Conservation (phyloP, 2,329 filamentous ascomycete genomes). For the Diaporthe sp. region DNA sequence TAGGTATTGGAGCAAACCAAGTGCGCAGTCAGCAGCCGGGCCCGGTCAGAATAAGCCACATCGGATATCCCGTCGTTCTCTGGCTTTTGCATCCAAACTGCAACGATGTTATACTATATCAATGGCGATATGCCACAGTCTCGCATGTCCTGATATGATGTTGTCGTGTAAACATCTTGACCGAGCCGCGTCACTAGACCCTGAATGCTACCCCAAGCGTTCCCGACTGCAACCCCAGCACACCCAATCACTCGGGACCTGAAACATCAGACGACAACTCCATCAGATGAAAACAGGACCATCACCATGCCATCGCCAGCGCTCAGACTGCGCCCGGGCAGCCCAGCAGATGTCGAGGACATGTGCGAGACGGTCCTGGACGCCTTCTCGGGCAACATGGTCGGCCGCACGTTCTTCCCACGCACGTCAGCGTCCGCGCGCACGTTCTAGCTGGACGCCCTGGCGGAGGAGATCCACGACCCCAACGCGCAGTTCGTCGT, state of each 20-base stretch:
- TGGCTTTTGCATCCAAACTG: neutral
- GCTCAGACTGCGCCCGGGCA: conserved; percentile 51
- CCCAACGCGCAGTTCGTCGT: conserved; percentile 52
- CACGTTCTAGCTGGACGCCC: conserved; percentile 48
- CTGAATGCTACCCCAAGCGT: neutral
- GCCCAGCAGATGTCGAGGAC: conserved; percentile 50
- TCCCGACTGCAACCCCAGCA: conserved; percentile 1
- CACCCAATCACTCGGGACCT: neutral
- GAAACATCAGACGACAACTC: conserved; percentile 18
- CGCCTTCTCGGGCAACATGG: conserved; percentile 53
- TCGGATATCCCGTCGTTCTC: neutral
- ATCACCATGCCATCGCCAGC: conserved; percentile 9
- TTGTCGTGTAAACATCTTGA: neutral
- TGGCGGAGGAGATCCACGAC: conserved; percentile 53
- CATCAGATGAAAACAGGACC: neutral
- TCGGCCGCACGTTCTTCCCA: conserved; percentile 52
- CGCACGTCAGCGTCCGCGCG: conserved; percentile 38
- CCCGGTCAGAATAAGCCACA: conserved; percentile 13
- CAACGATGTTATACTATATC: neutral
- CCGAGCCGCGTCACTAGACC: conserved; percentile 9
- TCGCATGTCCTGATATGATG: neutral
- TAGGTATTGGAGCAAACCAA: neutral
- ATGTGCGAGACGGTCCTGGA: conserved; percentile 56
- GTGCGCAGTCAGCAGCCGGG: neutral
- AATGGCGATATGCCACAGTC: neutral